These are phyloP conservation scores for Xerophyta viscosa DNA, from an alignment of 106 monocot genomes.

Conservation along the genomic window DNA sequence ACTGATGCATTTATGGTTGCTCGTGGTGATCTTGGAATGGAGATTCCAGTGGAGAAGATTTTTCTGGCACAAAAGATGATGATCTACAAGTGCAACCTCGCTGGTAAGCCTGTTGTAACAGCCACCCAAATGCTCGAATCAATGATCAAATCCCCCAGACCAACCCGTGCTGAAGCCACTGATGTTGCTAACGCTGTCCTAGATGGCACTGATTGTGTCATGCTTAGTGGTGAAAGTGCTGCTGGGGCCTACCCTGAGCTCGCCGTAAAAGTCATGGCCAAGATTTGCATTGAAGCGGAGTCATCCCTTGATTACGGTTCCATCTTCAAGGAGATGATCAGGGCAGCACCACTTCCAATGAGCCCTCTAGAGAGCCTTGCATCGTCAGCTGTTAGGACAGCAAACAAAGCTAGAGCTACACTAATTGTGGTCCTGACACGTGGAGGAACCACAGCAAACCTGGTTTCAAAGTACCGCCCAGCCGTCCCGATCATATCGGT, in stretches of 20 bases:
- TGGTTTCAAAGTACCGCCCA: constrained; percentile 38
- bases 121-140: too few relatives aligned
- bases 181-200: too few relatives aligned
- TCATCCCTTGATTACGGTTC: constrained; percentile 34
- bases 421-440: constrained; percentile 33
- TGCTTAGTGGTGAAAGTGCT: too few relatives aligned
- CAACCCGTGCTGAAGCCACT: too few relatives aligned
- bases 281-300: constrained; percentile 32
- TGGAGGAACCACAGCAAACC: constrained; percentile 33
- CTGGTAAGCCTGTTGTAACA: constrained; percentile 34
- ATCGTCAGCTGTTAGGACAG: constrained; percentile 26
- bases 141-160: too few relatives aligned
- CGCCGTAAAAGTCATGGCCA: constrained; percentile 29
- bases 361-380: constrained; percentile 36
- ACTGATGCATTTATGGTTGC: constrained; percentile 39
- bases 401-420: constrained; percentile 24
- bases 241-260: constrained; percentile 41
- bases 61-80: constrained; percentile 49
- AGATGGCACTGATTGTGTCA: too few relatives aligned
- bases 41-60: constrained; percentile 32
- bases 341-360: constrained; percentile 26
- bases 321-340: constrained; percentile 32
- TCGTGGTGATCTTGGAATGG: constrained; percentile 34
- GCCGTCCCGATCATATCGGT: constrained; percentile 32
- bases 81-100: constrained; percentile 45